Percentiles rank a stretch among this genome's conserved stretches.
Evolutionary conservation across 345 rosid genomes (phyloP).

Genomic region (Syzygium oleosum): DNA sequence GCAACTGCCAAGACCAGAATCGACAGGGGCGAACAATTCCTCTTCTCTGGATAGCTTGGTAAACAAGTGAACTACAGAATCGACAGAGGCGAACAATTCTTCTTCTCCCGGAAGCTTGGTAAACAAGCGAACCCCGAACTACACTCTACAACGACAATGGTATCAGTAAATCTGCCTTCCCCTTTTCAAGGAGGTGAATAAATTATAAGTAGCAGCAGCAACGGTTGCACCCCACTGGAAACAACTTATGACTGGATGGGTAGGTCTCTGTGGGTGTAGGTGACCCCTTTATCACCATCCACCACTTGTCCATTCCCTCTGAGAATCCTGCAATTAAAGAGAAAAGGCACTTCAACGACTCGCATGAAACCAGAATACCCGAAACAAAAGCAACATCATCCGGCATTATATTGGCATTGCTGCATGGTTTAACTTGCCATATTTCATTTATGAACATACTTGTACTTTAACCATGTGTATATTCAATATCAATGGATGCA

Average conservation of each 20-base stretch:
- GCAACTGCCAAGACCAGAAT: not conserved
- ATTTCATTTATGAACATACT: not conserved
- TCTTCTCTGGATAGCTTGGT: not conserved
- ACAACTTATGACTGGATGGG: constrained; percentile 11
- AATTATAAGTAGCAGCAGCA: not conserved
- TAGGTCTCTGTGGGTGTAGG: constrained; percentile 65
- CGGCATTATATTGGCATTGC: not conserved
- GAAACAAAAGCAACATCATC: not conserved
- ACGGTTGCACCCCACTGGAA: not conserved
- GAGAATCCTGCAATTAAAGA: constrained; percentile 59
- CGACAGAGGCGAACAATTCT: not conserved
- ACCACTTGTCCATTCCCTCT: constrained; percentile 94
- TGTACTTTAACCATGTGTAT: not conserved
- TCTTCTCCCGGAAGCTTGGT: not conserved
- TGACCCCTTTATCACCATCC: constrained; percentile 73
- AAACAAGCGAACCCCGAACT: not conserved
- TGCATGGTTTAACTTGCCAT: not conserved
- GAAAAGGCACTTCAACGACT: not conserved
- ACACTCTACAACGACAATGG: not conserved
- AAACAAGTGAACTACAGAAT: not conserved
- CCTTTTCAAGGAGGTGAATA: not conserved
- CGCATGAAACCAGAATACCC: not conserved
- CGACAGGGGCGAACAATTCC: not conserved
- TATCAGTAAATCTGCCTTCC: not conserved
- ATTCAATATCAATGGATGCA: not conserved